Evolutionary conservation across 257 asterid species (phyloP).

Genomic region (Vinca minor): DNA sequence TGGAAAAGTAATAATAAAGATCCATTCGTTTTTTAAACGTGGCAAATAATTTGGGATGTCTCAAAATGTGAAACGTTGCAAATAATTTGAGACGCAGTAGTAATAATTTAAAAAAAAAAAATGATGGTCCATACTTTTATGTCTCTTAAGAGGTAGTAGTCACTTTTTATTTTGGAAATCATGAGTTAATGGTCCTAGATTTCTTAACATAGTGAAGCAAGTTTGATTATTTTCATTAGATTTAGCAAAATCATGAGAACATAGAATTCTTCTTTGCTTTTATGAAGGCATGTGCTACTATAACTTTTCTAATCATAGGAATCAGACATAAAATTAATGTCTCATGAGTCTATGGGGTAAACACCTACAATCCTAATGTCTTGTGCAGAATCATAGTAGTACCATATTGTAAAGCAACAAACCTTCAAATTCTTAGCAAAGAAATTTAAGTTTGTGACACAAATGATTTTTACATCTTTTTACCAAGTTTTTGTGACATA

Average conservation of each 20-base stretch:
- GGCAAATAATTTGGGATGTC: too few species aligned
- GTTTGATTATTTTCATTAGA: conserved; percentile 9
- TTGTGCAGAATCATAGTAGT: neutral
- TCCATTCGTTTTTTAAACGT: too few species aligned
- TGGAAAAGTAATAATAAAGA: too few species aligned
- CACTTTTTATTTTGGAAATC: conserved; percentile 1
- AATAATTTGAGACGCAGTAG: too few species aligned
- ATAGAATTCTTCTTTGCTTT: neutral
- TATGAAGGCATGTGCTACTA: conserved; percentile 16
- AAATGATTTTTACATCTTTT: too few species aligned
- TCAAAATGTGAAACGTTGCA: too few species aligned
- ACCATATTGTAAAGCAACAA: neutral
- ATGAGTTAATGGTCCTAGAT: conserved; percentile 12
- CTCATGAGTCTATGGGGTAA: neutral
- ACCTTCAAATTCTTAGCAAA: too few species aligned
- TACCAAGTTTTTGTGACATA: too few species aligned
- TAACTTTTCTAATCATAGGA: conserved; percentile 16
- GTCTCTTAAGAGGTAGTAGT: neutral
- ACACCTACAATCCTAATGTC: neutral
- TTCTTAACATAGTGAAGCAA: conserved; percentile 18
- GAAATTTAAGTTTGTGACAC: too few species aligned
- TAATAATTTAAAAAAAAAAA: neutral
- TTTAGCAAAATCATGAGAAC: conserved; percentile 4
- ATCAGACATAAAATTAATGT: conserved; percentile 7
- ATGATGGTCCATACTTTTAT: neutral